Percentiles rank a stretch among this genome's conserved stretches.
Conservation (phyloP, 2,329 filamentous ascomycete genomes). For the Ceratocystis cubensis region DNA sequence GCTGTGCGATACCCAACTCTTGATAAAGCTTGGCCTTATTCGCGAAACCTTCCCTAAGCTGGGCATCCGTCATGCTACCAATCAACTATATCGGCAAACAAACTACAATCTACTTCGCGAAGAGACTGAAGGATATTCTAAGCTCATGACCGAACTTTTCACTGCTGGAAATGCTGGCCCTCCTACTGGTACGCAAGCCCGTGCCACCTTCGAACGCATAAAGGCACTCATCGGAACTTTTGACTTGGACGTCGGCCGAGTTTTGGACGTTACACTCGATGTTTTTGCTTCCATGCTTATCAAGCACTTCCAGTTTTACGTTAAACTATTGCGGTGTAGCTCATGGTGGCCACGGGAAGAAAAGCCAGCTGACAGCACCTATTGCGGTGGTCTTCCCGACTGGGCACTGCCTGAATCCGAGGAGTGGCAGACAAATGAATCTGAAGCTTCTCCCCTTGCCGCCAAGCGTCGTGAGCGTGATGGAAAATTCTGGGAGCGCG, state of each 20-base stretch:
- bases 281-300: slow-evolving; percentile 89
- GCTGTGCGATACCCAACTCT: slow-evolving; percentile 64
- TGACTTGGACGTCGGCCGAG: slow-evolving; percentile 87
- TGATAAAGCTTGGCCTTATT: slow-evolving; percentile 67
- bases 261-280: slow-evolving; percentile 86
- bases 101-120: slow-evolving; percentile 94
- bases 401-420: slow-evolving; percentile 70
- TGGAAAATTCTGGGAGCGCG: slow-evolving; percentile 64
- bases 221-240: slow-evolving; percentile 95
- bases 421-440: slow-evolving; percentile 51
- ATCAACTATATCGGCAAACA: slow-evolving; percentile 84
- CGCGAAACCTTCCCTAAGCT: slow-evolving; percentile 73
- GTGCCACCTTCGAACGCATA: slow-evolving; percentile 78
- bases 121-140: slow-evolving; percentile 93
- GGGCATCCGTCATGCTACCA: slow-evolving; percentile 80
- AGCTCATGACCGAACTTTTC: slow-evolving; percentile 90
- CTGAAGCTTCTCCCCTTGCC: slow-evolving; percentile 51
- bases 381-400: slow-evolving; percentile 57
- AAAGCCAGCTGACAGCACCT: slow-evolving; percentile 28
- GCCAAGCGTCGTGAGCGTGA: slow-evolving; percentile 54
- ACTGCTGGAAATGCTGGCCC: slow-evolving; percentile 66
- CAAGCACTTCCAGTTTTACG: slow-evolving; percentile 85
- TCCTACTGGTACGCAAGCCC: slow-evolving; percentile 62
- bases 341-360: slow-evolving; percentile 86
- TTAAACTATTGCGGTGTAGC: slow-evolving; percentile 80